Conservation (phyloP, 176 grass and related monocot genomes). For the Oropetium thomaeum region DNA sequence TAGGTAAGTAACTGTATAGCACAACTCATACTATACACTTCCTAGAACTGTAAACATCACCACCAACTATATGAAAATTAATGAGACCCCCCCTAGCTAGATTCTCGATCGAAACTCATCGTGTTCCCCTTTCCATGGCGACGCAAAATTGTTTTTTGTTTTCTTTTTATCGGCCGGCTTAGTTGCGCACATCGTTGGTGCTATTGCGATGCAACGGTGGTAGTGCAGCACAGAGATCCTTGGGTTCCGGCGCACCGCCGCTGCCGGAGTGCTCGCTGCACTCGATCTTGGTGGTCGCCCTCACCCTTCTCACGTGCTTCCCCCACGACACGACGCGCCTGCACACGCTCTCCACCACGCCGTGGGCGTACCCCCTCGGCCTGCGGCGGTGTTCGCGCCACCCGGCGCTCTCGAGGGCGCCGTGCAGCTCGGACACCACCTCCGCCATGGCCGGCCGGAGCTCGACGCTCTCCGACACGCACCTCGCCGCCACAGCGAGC, state of each 20-base stretch:
- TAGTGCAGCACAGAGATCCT: neutral
- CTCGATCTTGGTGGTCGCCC: slow-evolving; percentile 68
- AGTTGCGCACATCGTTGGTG: neutral
- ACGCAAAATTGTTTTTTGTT: neutral
- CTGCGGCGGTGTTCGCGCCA: slow-evolving; percentile 9
- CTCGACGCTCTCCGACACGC: slow-evolving; percentile 55
- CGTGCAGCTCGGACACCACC: slow-evolving; percentile 63
- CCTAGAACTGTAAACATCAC: neutral
- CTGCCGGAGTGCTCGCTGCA: slow-evolving; percentile 67
- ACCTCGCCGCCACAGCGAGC: slow-evolving; percentile 55
- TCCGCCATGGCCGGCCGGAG: slow-evolving; percentile 62
- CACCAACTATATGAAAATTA: neutral
- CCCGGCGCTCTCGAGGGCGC: slow-evolving; percentile 40
- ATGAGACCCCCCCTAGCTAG: too few relatives aligned
- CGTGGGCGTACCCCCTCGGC: neutral
- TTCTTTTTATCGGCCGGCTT: neutral
- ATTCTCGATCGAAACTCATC: neutral
- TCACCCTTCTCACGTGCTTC: slow-evolving; percentile 31
- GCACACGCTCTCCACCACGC: slow-evolving; percentile 21
- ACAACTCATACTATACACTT: neutral
- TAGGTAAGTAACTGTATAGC: neutral
- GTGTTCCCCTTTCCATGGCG: neutral
- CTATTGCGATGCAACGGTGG: neutral
- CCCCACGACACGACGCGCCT: slow-evolving; percentile 58
- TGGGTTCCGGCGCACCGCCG: neutral